phyloP scores from a whole-genome alignment of 2,329 filamentous ascomycete species.

The Ascochyta koolunga region DNA sequence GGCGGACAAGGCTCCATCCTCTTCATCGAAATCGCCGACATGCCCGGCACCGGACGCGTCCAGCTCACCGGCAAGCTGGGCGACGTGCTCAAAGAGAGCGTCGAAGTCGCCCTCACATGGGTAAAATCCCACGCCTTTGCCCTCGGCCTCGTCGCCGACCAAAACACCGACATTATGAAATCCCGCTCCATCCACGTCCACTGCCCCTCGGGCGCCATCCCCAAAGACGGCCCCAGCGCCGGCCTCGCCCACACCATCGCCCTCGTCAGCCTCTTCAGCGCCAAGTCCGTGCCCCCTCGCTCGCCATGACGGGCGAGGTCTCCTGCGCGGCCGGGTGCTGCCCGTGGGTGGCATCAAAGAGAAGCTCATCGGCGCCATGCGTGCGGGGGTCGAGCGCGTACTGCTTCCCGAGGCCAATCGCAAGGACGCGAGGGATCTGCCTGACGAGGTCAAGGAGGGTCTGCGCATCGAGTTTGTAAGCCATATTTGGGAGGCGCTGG shows the following conservation, averaged over 20 bases:
- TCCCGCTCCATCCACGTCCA: conserved; percentile 93
- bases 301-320: conserved; percentile 89
- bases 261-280: conserved; percentile 86
- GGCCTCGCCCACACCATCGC: conserved; percentile 94
- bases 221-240: conserved; percentile 85
- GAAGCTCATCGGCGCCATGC: conserved; percentile 92
- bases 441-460: conserved; percentile 84
- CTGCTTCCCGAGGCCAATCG: conserved; percentile 85
- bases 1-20: conserved; percentile 94
- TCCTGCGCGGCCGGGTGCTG: conserved; percentile 88
- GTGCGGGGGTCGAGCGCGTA: conserved; percentile 94
- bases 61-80: conserved; percentile 96
- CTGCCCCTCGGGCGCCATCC: conserved; percentile 91
- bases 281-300: conserved; percentile 82
- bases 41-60: conserved; percentile 90
- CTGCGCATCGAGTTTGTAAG: conserved; percentile 90
- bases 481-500: conserved; percentile 93
- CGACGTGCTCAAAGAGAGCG: conserved; percentile 94
- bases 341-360: conserved; percentile 98
- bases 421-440: conserved; percentile 91
- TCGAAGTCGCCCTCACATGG: conserved; percentile 95
- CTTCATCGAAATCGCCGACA: conserved; percentile 97
- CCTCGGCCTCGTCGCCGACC: conserved; percentile 74
- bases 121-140: conserved; percentile 96
- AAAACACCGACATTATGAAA: conserved; percentile 93